phyloP scores from a whole-genome alignment of 257 asterid species.

The Salvia splendens region DNA sequence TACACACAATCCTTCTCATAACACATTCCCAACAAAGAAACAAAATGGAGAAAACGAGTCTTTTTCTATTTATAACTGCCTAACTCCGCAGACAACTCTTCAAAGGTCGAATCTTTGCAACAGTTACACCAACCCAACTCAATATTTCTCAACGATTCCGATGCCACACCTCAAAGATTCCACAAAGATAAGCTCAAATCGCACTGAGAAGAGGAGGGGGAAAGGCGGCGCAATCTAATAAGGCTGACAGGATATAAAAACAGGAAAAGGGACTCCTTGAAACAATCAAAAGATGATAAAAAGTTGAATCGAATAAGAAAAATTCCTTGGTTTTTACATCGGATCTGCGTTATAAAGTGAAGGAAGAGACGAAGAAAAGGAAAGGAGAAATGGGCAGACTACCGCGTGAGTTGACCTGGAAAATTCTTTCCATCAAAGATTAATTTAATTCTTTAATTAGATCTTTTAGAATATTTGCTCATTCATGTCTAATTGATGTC shows the following conservation, averaged over 20 bases:
- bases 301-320: conserved; percentile 24
- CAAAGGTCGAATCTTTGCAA: conserved; percentile 44
- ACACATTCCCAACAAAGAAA: conserved; percentile 37
- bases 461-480: not conserved
- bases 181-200: conserved; percentile 32
- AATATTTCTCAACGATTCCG: conserved; percentile 17
- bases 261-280: conserved; percentile 29
- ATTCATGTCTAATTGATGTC: too few relatives aligned
- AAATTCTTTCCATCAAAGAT: conserved; percentile 30
- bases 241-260: conserved; percentile 10
- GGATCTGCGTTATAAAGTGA: conserved; percentile 48
- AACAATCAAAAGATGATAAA: conserved; percentile 13
- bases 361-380: not conserved
- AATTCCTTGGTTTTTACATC: conserved; percentile 33
- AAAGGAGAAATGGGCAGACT: conserved; percentile 31
- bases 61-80: conserved; percentile 23
- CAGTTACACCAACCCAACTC: conserved; percentile 36
- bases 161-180: conserved; percentile 31
- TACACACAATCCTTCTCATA: conserved; percentile 39
- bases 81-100: conserved; percentile 29
- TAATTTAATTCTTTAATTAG: not conserved
- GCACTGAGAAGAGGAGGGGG: conserved; percentile 28
- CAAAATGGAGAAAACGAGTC: conserved; percentile 21
- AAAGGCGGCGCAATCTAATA: conserved; percentile 29
- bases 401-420: conserved; percentile 73